Evolutionary conservation across 1,284 basidiomycete species (phyloP).

Genomic region (Ceratobasidium sp.): DNA sequence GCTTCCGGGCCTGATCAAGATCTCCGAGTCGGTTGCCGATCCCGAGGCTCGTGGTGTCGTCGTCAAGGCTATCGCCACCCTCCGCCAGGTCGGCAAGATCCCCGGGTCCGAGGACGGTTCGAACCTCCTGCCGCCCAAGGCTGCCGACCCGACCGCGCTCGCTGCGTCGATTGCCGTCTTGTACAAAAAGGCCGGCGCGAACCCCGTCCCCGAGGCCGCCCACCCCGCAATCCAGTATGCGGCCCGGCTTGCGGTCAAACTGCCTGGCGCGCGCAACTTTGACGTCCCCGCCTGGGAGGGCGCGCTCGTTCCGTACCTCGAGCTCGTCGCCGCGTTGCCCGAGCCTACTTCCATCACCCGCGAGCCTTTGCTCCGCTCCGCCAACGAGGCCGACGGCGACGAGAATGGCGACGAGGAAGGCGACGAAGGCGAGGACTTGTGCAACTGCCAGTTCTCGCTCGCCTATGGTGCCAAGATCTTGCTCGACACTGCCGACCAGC

Average conservation of each 20-base stretch:
- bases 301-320: slow-evolving; percentile 79
- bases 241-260: slow-evolving; percentile 82
- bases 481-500: too few relatives aligned
- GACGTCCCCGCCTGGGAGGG: slow-evolving; percentile 88
- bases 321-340: slow-evolving; percentile 73
- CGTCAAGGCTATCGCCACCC: slow-evolving; percentile 88
- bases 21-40: slow-evolving; percentile 91
- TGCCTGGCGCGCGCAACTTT: too few relatives aligned
- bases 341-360: slow-evolving; percentile 78
- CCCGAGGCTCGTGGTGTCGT: slow-evolving; percentile 95
- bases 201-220: too few relatives aligned
- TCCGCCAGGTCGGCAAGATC: slow-evolving; percentile 93
- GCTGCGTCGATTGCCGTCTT: slow-evolving; percentile 75
- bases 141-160: too few relatives aligned
- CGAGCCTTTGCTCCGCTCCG: slow-evolving; percentile 90
- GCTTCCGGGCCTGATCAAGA: slow-evolving; percentile 94
- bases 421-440: slow-evolving; percentile 97
- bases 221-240: slow-evolving; percentile 79
- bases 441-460: slow-evolving; percentile 97
- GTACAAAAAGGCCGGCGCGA: slow-evolving; percentile 84
- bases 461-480: too few relatives aligned
- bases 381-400: too few relatives aligned
- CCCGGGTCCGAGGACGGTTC: too few relatives aligned
- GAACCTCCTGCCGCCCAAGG: too few relatives aligned
- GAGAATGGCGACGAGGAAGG: slow-evolving; percentile 84